Evolutionary conservation across 2,329 filamentous ascomycete genomes (phyloP).

Genomic region (Ceratocystis papillata): DNA sequence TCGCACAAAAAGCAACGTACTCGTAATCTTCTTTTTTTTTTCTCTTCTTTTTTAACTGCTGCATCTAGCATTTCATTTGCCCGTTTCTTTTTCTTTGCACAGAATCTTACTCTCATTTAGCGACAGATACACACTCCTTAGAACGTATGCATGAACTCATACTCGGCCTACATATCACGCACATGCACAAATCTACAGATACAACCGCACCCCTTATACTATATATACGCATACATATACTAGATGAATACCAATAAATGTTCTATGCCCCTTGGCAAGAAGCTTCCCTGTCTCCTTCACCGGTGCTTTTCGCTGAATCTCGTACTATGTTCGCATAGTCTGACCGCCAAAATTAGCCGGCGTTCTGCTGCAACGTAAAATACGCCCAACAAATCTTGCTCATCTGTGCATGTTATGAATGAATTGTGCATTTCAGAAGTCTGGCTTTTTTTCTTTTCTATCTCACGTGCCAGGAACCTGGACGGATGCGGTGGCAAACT

Average conservation of each 20-base stretch:
- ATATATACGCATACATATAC: neutral
- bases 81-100: neutral
- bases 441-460: neutral
- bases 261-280: no score
- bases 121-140: neutral
- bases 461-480: neutral
- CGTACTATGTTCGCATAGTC: no score
- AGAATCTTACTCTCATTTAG: neutral
- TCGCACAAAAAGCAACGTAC: neutral
- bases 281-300: neutral
- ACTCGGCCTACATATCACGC: neutral
- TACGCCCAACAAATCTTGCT: no score
- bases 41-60: neutral
- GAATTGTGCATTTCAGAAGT: neutral
- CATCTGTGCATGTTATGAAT: neutral
- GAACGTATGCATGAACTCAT: neutral
- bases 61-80: neutral
- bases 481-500: slow-evolving; percentile 1
- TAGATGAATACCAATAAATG: no score
- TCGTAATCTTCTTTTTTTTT: neutral
- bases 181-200: neutral
- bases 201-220: neutral
- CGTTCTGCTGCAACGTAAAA: no score
- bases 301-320: no score
- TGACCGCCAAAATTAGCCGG: no score